phyloP scores from a whole-genome alignment of 805 yeast species.

The Starmera amethionina region DNA sequence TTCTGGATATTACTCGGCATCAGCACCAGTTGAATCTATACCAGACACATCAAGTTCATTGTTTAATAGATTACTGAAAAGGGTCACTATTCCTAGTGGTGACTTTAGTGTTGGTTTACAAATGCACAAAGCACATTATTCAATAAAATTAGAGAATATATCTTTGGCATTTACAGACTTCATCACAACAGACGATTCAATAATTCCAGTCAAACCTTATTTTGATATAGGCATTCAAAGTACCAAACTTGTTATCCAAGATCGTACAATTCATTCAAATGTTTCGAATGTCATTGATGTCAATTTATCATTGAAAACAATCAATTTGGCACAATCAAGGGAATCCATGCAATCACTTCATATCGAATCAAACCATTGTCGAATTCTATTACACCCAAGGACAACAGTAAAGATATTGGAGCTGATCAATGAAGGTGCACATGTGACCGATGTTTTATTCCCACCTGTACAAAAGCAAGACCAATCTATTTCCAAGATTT shows the following conservation, averaged over 20 bases:
- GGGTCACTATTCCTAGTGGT: neutral
- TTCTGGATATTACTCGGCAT: too few relatives aligned
- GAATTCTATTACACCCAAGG: constrained; percentile 48
- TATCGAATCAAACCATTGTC: constrained; percentile 46
- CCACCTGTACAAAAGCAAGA: too few relatives aligned
- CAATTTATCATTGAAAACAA: constrained; percentile 31
- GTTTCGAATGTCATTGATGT: constrained; percentile 36
- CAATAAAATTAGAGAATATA: neutral
- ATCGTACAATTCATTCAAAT: constrained; percentile 22
- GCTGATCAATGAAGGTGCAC: constrained; percentile 20
- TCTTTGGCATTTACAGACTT: neutral
- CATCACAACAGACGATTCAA: neutral
- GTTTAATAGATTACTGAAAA: neutral
- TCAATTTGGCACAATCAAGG: constrained; percentile 25
- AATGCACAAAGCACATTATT: neutral
- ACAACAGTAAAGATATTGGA: constrained; percentile 32
- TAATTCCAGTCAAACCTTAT: constrained; percentile 3
- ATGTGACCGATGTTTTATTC: neutral
- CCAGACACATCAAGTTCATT: too few relatives aligned
- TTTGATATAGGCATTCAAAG: constrained; percentile 18
- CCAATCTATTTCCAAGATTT: too few relatives aligned
- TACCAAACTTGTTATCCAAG: constrained; percentile 20
- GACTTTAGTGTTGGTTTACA: neutral
- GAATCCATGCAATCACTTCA: constrained; percentile 35
- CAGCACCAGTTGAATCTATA: too few relatives aligned